Base-by-base conservation (phyloP, 371 early-diverging fungal species). In the Lichtheimia ornata region DNA sequence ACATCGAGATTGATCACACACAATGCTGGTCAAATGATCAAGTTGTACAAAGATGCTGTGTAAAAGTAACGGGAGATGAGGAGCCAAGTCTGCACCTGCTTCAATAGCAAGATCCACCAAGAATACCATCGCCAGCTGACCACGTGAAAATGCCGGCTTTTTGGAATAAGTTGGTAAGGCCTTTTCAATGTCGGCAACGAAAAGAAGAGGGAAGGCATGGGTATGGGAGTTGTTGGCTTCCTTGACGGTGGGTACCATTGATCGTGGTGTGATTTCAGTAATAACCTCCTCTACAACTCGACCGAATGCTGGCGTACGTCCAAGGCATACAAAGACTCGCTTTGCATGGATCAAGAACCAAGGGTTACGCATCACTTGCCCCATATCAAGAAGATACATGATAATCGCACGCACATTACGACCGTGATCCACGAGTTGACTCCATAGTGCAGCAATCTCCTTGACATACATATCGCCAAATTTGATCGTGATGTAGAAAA, bases 401-500 rank as follows among this genome's bases (percentile, higher is more conserved):
- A 94, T 79, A 30, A 92, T 87, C 0, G 87, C 86, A 12, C 83
- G 76, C 0, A 90, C 82, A 58, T 92, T 89, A 13, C 79, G 76
- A 24, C 81, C 80, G 61, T 86, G 80, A 57, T 85, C 87, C 0
- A 90, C 90, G 18, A 96, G 70, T 62, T 90, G 88, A 41, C 87
- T 77, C 97, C 97, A 97, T 9, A 94, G 58, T 6, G 77, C 81
- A 53, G 93, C 94, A 24, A 94, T 79, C 60, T 93, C 94, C 47
- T 86, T 79, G 50, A 93, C 83, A 58, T 86, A 90, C 4, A 85
- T 78, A 64, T 91, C 90, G 4, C 91, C 93, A 67, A 88, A 91
- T 63, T 87, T 89, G 57, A 92, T 84, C 0, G 96, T 96, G 53
- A 96, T 73, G 63, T 88, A 94, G 63, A 92, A 90, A 30, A 97